These are phyloP conservation scores for Nitzschia sp. DNA, from an alignment of 108 stramenopile species.

Conservation along the genomic window DNA sequence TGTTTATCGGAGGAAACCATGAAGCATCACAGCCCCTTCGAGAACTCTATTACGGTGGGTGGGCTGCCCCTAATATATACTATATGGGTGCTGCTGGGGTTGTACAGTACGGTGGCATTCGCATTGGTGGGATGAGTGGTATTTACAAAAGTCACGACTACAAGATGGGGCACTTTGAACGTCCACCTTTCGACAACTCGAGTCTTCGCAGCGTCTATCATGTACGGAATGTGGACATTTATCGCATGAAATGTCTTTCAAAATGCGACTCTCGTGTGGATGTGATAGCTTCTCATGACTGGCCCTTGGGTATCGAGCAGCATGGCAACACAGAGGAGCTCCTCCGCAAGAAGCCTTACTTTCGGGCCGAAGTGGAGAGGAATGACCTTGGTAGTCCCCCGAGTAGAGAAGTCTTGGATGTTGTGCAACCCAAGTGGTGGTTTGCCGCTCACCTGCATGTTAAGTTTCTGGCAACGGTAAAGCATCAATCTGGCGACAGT, in stretches of 20 bases:
- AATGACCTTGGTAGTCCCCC: slow-evolving; percentile 93
- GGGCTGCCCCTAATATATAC: slow-evolving; percentile 99
- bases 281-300: slow-evolving; percentile 94
- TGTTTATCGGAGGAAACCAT: slow-evolving; percentile 99
- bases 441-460: slow-evolving; percentile 98
- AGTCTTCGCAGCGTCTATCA: slow-evolving; percentile 93
- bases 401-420: slow-evolving; percentile 73
- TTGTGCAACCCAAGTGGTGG: slow-evolving; percentile 91
- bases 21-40: slow-evolving; percentile 94
- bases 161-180: slow-evolving; percentile 66
- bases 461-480: slow-evolving; percentile 90
- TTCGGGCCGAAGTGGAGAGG: slow-evolving; percentile 78
- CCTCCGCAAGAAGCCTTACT: slow-evolving; percentile 81
- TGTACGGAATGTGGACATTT: slow-evolving; percentile 83
- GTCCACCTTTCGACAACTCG: slow-evolving; percentile 77
- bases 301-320: slow-evolving; percentile 93
- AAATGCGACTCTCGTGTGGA: slow-evolving; percentile 51
- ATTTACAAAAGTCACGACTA: slow-evolving; percentile 92
- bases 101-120: slow-evolving; percentile 80
- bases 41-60: slow-evolving; percentile 96
- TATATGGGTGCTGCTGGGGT: slow-evolving; percentile 94
- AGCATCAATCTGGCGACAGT: slow-evolving; percentile 40
- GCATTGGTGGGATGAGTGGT: slow-evolving; percentile 95
- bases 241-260: slow-evolving; percentile 66
- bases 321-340: slow-evolving; percentile 77